phyloP scores from a whole-genome alignment of 257 asterid species.

The Lantana camara region DNA sequence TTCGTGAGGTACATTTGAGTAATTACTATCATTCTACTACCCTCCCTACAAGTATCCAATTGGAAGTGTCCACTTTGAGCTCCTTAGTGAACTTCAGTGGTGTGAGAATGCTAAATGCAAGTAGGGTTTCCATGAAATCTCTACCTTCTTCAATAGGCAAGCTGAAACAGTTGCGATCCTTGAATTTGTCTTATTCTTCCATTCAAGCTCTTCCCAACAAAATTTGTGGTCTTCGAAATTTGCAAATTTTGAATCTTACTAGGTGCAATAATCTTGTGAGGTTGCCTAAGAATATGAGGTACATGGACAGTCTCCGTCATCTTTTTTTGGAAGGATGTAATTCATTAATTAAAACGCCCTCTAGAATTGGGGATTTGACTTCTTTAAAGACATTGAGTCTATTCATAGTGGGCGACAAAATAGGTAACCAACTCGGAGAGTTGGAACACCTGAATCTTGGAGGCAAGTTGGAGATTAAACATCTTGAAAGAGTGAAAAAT shows the following conservation, averaged over 20 bases:
- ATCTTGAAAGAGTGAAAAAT: conserved; percentile 30
- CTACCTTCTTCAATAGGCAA: conserved; percentile 22
- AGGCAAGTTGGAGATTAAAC: conserved; percentile 14
- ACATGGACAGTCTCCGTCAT: conserved; percentile 33
- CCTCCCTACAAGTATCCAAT: conserved; percentile 20
- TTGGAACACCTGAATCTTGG: conserved; percentile 22
- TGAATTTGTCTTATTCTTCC: conserved; percentile 19
- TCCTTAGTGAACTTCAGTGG: neutral
- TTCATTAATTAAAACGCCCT: conserved; percentile 8
- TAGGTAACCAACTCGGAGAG: conserved; percentile 32
- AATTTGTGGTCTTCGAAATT: conserved; percentile 37
- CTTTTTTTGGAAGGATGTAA: neutral
- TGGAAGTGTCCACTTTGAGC: neutral
- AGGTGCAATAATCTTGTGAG: conserved; percentile 12
- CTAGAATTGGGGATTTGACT: too few species aligned
- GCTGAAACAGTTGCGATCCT: conserved; percentile 33
- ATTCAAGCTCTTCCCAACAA: conserved; percentile 27
- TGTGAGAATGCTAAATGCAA: conserved; percentile 18
- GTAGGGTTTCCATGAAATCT: neutral
- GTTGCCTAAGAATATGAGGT: conserved; percentile 31
- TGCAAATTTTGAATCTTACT: conserved; percentile 33
- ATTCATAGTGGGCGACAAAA: conserved; percentile 26
- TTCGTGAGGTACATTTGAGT: conserved; percentile 16
- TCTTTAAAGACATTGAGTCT: conserved; percentile 26
- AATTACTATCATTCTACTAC: neutral